Evolutionary conservation across 768 basidiomycete species (phyloP), one percentile per base, ranked within the genome.

Genomic region (Xerocomus spinulosus): DNA sequence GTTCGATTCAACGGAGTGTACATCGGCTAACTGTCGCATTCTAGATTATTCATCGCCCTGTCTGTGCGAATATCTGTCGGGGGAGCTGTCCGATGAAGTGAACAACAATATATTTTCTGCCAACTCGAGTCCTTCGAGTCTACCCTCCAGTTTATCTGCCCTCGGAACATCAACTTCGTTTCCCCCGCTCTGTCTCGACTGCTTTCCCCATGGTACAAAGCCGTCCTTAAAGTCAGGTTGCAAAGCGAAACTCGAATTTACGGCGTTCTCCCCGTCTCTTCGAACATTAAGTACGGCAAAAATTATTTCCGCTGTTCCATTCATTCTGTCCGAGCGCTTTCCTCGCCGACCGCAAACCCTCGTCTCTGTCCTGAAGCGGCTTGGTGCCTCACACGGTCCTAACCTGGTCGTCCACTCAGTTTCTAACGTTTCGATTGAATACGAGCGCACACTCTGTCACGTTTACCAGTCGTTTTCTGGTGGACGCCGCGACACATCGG

Each of bases 281-380:
- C 45, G 62, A 5, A 60, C 66, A 23, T 55, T 73, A 35, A 70
- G 71, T 30, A 53, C 62, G 3, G 46, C 63, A 3, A 76, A 73
- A 53, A 55, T 75, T 28, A 50, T 76, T 24, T 74, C 74, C 45
- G 61, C 73, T 3, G 44, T 78, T 5, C 76, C 79, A 4, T 78
- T 77, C 54, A 60, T 71, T 46, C 55, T 67, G 9, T 62, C 68
- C 23, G 59, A 55, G 42, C 58, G 59, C 52, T 41, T 59, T 33
- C 30, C 66, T 10, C 72, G 76, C 25, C 63, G 74, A 9, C 65
- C 74, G 13, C 52, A 66, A 5, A 57, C 68, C 6, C 57, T 79
- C 18, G 62, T 68, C 18, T 66, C 61, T 14, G 54, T 79, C 42
- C 62, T 76, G 20, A 56, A 70, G 40, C 52, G 67, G 2, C 61